Evolutionary conservation across 1,284 basidiomycete genomes (phyloP).

Genomic region (Tylopilus orsonianus): DNA sequence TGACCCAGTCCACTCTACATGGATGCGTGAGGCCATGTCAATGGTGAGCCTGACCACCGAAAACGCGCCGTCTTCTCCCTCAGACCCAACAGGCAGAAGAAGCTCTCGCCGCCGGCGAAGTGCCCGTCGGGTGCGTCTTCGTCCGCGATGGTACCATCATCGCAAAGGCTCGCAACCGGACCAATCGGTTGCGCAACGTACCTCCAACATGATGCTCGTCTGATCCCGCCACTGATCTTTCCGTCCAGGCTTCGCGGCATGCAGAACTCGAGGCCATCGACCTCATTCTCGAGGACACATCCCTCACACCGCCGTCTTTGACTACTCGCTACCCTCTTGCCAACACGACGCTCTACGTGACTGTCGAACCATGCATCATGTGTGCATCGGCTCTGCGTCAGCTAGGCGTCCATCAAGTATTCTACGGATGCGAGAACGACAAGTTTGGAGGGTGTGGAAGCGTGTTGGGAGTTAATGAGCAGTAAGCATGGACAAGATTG

Average conservation of each 20-base stretch:
- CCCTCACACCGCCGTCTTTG: constrained; percentile 50
- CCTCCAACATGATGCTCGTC: constrained; percentile 19
- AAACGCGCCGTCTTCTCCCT: not conserved
- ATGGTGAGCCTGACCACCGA: constrained; percentile 41
- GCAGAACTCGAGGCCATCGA: constrained; percentile 98
- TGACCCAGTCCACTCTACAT: constrained; percentile 32
- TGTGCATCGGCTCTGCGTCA: constrained; percentile 95
- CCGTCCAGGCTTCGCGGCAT: constrained; percentile 87
- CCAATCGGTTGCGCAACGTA: constrained; percentile 93
- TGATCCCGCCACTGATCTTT: no score
- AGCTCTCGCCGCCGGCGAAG: constrained; percentile 83
- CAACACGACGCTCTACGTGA: constrained; percentile 91
- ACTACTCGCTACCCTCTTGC: constrained; percentile 61
- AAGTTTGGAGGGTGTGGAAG: constrained; percentile 98
- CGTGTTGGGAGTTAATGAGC: constrained; percentile 83
- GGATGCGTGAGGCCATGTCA: constrained; percentile 56
- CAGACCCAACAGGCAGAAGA: constrained; percentile 65
- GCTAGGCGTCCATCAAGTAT: constrained; percentile 88
- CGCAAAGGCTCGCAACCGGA: constrained; percentile 87
- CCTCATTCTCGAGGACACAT: constrained; percentile 69
- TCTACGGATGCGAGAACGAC: constrained; percentile 95
- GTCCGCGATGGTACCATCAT: constrained; percentile 78
- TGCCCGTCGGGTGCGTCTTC: constrained; percentile 97
- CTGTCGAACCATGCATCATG: constrained; percentile 99
- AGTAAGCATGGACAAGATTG: constrained; percentile 46